Conservation (phyloP, 768 basidiomycete genomes). For the Trametes elegans region DNA sequence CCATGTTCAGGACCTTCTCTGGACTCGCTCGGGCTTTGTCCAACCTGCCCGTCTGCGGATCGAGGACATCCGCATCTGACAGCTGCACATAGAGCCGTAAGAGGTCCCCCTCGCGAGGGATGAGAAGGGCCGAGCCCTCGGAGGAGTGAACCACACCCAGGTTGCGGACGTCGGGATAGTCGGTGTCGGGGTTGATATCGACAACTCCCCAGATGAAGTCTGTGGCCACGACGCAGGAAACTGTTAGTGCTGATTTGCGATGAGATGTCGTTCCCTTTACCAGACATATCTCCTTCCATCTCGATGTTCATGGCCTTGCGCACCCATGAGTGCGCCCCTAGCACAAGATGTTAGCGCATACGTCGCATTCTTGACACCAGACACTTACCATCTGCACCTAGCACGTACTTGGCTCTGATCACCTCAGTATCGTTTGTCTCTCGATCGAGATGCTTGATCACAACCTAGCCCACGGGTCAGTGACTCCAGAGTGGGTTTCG, state of each 20-base stretch:
- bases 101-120: slow-evolving; percentile 68
- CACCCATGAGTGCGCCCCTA: slow-evolving; percentile 37
- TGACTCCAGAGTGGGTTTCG: neutral
- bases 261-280: slow-evolving; percentile 14
- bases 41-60: slow-evolving; percentile 46
- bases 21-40: slow-evolving; percentile 53
- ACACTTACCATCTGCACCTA: slow-evolving; percentile 35
- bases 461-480: slow-evolving; percentile 33
- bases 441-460: slow-evolving; percentile 39
- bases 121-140: slow-evolving; percentile 68
- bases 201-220: slow-evolving; percentile 41
- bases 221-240: slow-evolving; percentile 7
- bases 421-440: slow-evolving; percentile 30
- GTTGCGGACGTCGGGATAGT: slow-evolving; percentile 77
- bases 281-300: slow-evolving; percentile 39
- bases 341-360: too few species aligned
- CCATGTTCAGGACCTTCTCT: slow-evolving; percentile 44
- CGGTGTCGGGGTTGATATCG: slow-evolving; percentile 62
- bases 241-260: neutral
- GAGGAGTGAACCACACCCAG: slow-evolving; percentile 64
- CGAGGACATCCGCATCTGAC: slow-evolving; percentile 40
- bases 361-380: neutral
- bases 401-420: slow-evolving; percentile 34
- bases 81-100: slow-evolving; percentile 74
- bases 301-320: slow-evolving; percentile 34